Percentiles rank a stretch among this genome's conserved stretches.
phyloP scores from a whole-genome alignment of 2,329 filamentous ascomycete species.

The Aspergillus fijiensis region DNA sequence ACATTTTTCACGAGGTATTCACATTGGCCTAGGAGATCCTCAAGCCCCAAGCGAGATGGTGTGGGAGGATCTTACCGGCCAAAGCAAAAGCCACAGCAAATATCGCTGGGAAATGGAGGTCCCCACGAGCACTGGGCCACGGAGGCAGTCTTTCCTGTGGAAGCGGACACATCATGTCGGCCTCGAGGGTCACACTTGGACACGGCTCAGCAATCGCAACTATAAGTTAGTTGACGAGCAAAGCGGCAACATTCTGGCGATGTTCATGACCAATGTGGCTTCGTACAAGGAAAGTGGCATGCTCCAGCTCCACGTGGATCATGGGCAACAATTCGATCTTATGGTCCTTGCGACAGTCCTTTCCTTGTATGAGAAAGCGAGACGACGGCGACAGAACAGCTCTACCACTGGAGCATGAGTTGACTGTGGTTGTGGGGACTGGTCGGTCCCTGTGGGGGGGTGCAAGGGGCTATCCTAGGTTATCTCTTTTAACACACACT shows the following conservation, averaged over 20 bases:
- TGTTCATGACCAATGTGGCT: conserved; percentile 32
- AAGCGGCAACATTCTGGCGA: conserved; percentile 29
- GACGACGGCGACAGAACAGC: conserved; percentile 17
- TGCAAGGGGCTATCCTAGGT: too few species aligned
- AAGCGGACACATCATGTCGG: conserved; percentile 33
- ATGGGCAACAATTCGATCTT: conserved; percentile 30
- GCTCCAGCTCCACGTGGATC: conserved; percentile 28
- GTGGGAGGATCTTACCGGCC: conserved; percentile 33
- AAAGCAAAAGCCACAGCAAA: conserved; percentile 24
- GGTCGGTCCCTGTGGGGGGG: too few species aligned
- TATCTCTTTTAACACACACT: too few species aligned
- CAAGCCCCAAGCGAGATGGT: conserved; percentile 19
- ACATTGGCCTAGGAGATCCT: conserved; percentile 36
- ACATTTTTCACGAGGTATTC: conserved; percentile 32
- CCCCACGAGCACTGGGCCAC: not conserved
- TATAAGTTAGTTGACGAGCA: conserved; percentile 37
- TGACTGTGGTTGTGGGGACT: conserved; percentile 14
- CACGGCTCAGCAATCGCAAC: conserved; percentile 24
- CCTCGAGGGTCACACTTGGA: conserved; percentile 24
- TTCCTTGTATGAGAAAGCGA: conserved; percentile 26
- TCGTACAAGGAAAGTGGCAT: conserved; percentile 33
- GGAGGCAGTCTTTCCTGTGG: conserved; percentile 32
- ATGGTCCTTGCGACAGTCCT: conserved; percentile 32
- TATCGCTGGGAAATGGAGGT: conserved; percentile 32
- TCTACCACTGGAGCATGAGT: conserved; percentile 8